phyloP scores from a whole-genome alignment of 495 filamentous ascomycete species.

The Hypoxylon subgilvum region DNA sequence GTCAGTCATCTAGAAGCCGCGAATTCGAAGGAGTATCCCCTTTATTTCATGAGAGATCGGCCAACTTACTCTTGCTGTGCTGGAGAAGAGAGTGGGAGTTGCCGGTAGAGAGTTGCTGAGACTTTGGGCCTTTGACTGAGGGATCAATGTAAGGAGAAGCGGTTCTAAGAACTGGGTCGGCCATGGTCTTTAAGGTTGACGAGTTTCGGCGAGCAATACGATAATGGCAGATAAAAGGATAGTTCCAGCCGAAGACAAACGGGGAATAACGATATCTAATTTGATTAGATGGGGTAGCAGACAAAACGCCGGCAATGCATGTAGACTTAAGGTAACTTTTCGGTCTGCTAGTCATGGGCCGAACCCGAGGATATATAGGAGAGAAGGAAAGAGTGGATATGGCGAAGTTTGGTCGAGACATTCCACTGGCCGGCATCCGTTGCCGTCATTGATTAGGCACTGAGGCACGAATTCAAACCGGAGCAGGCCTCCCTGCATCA shows the following conservation, averaged over 20 bases:
- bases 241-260: slow-evolving; percentile 37
- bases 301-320: slow-evolving; percentile 38
- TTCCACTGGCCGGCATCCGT: slow-evolving; percentile 41
- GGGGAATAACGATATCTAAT: slow-evolving; percentile 36
- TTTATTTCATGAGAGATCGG: slow-evolving; percentile 43
- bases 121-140: slow-evolving; percentile 53
- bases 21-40: slow-evolving; percentile 30
- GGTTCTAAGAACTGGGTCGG: slow-evolving; percentile 55
- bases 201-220: slow-evolving; percentile 22
- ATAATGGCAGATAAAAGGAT: slow-evolving; percentile 29
- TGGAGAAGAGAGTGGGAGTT: slow-evolving; percentile 33
- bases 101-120: slow-evolving; percentile 47
- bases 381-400: slow-evolving; percentile 39
- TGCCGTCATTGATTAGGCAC: slow-evolving; percentile 38
- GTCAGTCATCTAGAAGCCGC: slow-evolving; percentile 36
- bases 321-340: slow-evolving; percentile 34
- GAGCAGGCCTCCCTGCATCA: slow-evolving; percentile 43
- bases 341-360: slow-evolving; percentile 40
- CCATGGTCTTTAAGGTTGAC: slow-evolving; percentile 55
- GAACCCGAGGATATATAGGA: slow-evolving; percentile 48
- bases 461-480: slow-evolving; percentile 48
- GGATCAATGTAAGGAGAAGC: slow-evolving; percentile 59
- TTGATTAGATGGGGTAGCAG: slow-evolving; percentile 44
- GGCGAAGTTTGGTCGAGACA: slow-evolving; percentile 41
- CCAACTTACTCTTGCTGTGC: slow-evolving; percentile 50